Evolutionary conservation across 192 early-diverging fungal species (phyloP), one percentile per base, ranked within the genome.

Genomic region (Chytriomyces hyalinus): DNA sequence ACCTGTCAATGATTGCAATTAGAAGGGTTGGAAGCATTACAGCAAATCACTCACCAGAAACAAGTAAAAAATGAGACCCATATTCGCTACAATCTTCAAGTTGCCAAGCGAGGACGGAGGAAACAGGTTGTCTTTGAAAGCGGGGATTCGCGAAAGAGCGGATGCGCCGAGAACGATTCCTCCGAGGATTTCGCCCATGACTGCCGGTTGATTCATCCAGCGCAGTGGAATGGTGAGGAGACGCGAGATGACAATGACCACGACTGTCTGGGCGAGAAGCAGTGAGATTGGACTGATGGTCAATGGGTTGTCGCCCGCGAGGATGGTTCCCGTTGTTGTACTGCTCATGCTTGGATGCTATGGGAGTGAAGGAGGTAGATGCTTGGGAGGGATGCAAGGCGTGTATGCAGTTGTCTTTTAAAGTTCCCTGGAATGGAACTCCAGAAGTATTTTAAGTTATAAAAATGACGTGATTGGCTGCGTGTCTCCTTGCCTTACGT

Each of bases 1-100:
- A 96, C 26, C 64, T 65, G 26, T 13, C 15, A 20, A 43, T 15
- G 64, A 1, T 20, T 17, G 17, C 4, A 5, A 17, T n/a, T 60
- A 22, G 57, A 22, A n/a, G 17, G 57, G 4, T 2, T 1, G 57
- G 22, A 60, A 60, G 57, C 57, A 60, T 17, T 5, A 2, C 17
- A 22, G 22, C 57, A 17, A 17, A n/a, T 5, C 57, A 36, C 57
- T 17, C 17, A n/a, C 57, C 17, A n/a, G 17, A 17, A n/a, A 17
- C 17, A 60, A 17, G 22, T 60, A n/a, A 17, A 22, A 17, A 2
- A 60, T 17, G 17, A n/a, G 17, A 17, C 22, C 22, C 57, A n/a
- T 22, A 60, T n/a, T 60, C 57, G 17, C 57, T 22, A n/a, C 57
- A 60, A 60, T 60, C 57, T 60, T 60, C 17, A 60, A 22, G 17